phyloP scores from a whole-genome alignment of 2,329 filamentous ascomycete species.

The Falciphora oryzae region DNA sequence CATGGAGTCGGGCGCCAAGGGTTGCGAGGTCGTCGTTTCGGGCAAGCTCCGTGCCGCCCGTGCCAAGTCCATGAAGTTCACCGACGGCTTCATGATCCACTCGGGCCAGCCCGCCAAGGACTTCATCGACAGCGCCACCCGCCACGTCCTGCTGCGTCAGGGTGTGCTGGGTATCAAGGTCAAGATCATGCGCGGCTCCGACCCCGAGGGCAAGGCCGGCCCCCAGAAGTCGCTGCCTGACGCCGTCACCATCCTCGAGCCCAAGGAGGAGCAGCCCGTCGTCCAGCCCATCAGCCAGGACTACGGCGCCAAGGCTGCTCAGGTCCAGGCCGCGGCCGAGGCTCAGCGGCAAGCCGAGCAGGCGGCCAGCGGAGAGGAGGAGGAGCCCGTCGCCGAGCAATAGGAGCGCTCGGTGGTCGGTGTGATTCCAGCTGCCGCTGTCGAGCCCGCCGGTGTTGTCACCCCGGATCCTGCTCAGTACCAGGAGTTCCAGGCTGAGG shows the following conservation, averaged over 20 bases:
- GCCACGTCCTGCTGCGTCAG: conserved; percentile 99
- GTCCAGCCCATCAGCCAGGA: conserved; percentile 96
- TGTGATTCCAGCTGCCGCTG: conserved; percentile 8
- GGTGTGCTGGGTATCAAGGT: conserved; percentile 99
- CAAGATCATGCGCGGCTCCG: conserved; percentile 99
- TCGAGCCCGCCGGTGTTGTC: conserved; percentile 12
- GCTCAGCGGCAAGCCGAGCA: conserved; percentile 50
- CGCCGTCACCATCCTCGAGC: conserved; percentile 99
- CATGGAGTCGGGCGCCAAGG: conserved; percentile 99
- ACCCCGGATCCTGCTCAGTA: conserved; percentile 8
- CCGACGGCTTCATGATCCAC: conserved; percentile 99
- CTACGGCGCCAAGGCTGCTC: conserved; percentile 87
- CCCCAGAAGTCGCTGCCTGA: conserved; percentile 97
- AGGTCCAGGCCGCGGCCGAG: conserved; percentile 60
- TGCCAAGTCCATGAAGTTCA: conserved; percentile 99
- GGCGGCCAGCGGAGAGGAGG: conserved; percentile 50
- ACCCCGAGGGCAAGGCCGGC: conserved; percentile 98
- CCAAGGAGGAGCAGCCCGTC: conserved; percentile 94
- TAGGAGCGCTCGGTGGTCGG: conserved; percentile 27
- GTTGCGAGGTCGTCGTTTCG: conserved; percentile 98
- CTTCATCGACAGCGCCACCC: conserved; percentile 98
- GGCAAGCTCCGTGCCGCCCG: conserved; percentile 98
- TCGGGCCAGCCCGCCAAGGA: conserved; percentile 99
- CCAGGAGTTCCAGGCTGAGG: conserved; percentile 7
- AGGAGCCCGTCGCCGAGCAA: conserved; percentile 41